A percentile compares a stretch with the other conserved stretches of the same genome.
Evolutionary conservation across 1,139 yeast species (phyloP).

Genomic region (Nematodospora anomalae): DNA sequence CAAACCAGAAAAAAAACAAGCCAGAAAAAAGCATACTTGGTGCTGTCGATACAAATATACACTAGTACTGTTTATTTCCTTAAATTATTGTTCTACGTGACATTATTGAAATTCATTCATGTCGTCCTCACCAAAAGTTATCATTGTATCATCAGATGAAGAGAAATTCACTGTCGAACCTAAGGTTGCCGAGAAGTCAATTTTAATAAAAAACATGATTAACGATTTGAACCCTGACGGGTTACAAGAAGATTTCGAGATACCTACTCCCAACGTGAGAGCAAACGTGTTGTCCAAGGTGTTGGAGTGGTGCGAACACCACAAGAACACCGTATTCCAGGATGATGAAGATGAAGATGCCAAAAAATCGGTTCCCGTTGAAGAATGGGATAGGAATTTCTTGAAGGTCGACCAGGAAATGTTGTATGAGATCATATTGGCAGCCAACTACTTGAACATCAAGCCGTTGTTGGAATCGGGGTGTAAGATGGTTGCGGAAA

Average conservation of each 20-base stretch:
- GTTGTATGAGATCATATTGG: slow-evolving; percentile 93
- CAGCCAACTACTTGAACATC: slow-evolving; percentile 94
- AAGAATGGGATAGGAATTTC: slow-evolving; percentile 96
- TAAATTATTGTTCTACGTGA: no score
- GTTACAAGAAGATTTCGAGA: slow-evolving; percentile 67
- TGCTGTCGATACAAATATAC: no score
- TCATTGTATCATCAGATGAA: slow-evolving; percentile 70
- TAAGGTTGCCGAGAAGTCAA: slow-evolving; percentile 87
- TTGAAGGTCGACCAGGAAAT: slow-evolving; percentile 97
- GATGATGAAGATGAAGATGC: slow-evolving; percentile 77
- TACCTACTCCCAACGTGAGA: slow-evolving; percentile 90
- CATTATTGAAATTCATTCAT: no score
- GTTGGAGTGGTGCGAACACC: slow-evolving; percentile 97
- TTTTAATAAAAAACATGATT: slow-evolving; percentile 86
- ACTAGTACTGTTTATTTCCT: no score
- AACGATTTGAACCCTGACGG: slow-evolving; percentile 71
- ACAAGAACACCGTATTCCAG: slow-evolving; percentile 78
- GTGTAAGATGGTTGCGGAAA: slow-evolving; percentile 96
- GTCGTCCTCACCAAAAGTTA: slow-evolving; percentile 45
- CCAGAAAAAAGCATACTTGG: no score
- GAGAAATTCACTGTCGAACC: slow-evolving; percentile 74
- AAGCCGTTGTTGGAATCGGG: slow-evolving; percentile 92
- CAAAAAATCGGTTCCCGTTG: slow-evolving; percentile 81
- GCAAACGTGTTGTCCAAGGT: slow-evolving; percentile 87
- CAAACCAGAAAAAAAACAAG: no score